Conservation (phyloP, 768 basidiomycete species). For the Leucosporidium scottii region DNA sequence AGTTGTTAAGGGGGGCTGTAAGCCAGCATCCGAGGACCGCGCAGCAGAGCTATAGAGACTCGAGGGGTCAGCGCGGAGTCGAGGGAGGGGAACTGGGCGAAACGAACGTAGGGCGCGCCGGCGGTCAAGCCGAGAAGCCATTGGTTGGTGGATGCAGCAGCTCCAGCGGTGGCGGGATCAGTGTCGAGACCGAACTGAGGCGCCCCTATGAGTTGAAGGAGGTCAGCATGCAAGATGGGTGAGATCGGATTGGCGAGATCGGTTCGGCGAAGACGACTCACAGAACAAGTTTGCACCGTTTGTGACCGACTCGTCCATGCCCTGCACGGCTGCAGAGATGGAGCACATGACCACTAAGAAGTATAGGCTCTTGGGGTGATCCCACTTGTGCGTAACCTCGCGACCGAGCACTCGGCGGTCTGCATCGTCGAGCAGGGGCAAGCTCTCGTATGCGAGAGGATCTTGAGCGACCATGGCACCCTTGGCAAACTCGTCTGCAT, state of each 20-base stretch:
- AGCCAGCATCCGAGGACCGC: constrained; percentile 49
- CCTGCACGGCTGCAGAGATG: constrained; percentile 33
- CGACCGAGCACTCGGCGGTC: constrained; percentile 24
- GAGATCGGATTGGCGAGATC: too few species aligned
- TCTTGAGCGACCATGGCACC: constrained; percentile 68
- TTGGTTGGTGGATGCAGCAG: background rate
- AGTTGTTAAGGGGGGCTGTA: constrained; percentile 62
- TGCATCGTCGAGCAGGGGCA: constrained; percentile 37
- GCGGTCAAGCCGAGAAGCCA: constrained; percentile 29
- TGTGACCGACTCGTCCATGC: constrained; percentile 28
- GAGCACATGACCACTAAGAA: constrained; percentile 14
- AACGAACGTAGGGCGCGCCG: constrained; percentile 18
- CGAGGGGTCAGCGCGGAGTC: too few species aligned
- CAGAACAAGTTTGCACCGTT: constrained; percentile 32
- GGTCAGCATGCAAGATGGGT: too few species aligned
- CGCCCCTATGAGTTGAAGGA: too few species aligned
- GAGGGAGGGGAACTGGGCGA: too few species aligned
- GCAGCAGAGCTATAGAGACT: constrained; percentile 13
- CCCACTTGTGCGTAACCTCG: constrained; percentile 29
- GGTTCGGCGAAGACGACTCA: too few species aligned
- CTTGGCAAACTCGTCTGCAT: constrained; percentile 49
- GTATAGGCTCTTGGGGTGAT: constrained; percentile 38
- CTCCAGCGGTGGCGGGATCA: background rate
- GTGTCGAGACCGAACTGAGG: background rate
- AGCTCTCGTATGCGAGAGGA: constrained; percentile 10